phyloP scores from a whole-genome alignment of 2,329 filamentous ascomycete species.

The Phoma sp. region DNA sequence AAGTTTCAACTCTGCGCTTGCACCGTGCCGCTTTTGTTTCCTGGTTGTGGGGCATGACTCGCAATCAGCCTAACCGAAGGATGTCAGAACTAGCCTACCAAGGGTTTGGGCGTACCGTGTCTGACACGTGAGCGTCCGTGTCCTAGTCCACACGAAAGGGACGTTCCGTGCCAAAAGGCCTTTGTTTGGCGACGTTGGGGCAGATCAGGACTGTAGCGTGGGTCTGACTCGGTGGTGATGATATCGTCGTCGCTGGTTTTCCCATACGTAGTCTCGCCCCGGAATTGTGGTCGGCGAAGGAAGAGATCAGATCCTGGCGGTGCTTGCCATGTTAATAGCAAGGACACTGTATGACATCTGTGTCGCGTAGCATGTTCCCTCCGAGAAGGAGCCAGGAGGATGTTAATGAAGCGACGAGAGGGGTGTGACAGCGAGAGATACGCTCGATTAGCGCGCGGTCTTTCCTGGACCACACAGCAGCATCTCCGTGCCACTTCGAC shows the following conservation, averaged over 20 bases:
- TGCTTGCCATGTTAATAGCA: background rate
- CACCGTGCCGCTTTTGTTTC: constrained; percentile 1
- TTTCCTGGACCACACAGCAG: background rate
- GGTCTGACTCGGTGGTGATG: constrained; percentile 1
- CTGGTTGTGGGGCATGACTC: background rate
- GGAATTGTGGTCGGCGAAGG: background rate
- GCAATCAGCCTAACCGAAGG: background rate
- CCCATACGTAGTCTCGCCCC: background rate
- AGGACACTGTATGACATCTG: background rate
- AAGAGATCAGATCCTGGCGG: background rate
- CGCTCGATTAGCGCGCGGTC: background rate
- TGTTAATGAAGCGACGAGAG: background rate
- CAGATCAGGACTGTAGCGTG: background rate
- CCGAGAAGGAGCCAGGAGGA: background rate
- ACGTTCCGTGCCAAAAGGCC: constrained; percentile 5
- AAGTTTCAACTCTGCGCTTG: constrained; percentile 8
- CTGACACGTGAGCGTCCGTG: background rate
- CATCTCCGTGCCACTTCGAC: background rate
- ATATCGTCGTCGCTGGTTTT: background rate
- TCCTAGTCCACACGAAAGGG: background rate
- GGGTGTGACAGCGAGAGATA: background rate
- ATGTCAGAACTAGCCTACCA: constrained; percentile 5
- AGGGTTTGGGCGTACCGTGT: background rate
- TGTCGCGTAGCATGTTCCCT: background rate
- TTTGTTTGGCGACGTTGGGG: constrained; percentile 4